A percentile compares a stretch with the other conserved stretches of the same genome.
Evolutionary conservation across 75 land plant species (phyloP).

Genomic region (Gnetum montanum): DNA sequence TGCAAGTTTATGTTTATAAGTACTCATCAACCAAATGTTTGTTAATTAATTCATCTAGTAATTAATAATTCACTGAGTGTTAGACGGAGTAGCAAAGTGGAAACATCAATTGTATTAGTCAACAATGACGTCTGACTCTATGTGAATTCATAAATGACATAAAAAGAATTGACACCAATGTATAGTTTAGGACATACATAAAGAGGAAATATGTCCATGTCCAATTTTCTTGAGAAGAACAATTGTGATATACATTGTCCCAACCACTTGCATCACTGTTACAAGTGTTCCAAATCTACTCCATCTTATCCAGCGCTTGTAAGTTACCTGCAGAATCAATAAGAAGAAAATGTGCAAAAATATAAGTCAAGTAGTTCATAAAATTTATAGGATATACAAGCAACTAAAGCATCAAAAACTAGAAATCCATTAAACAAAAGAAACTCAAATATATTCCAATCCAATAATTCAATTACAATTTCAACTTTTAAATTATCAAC

Average conservation of each 20-base stretch:
- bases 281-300: conserved; percentile 50
- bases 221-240: conserved; percentile 17
- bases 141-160: not conserved
- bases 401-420: no score
- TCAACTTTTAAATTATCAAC: no score
- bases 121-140: not conserved
- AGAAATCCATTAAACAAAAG: no score
- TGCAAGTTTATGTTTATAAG: no score
- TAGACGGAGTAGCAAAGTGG: no score
- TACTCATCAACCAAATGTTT: not conserved
- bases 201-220: conserved; percentile 8
- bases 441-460: no score
- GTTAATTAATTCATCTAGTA: not conserved
- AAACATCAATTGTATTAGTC: not conserved
- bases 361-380: no score
- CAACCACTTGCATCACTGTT: conserved; percentile 38
- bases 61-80: not conserved
- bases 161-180: not conserved
- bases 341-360: no score
- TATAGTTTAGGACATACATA: conserved; percentile 46
- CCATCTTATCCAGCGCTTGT: conserved; percentile 84
- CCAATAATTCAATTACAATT: no score
- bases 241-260: conserved; percentile 44
- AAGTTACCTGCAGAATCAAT: conserved; percentile 72
- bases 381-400: no score